These are phyloP conservation scores for Favolaschia claudopus DNA, from an alignment of 768 basidiomycete genomes.

Conservation along the genomic window DNA sequence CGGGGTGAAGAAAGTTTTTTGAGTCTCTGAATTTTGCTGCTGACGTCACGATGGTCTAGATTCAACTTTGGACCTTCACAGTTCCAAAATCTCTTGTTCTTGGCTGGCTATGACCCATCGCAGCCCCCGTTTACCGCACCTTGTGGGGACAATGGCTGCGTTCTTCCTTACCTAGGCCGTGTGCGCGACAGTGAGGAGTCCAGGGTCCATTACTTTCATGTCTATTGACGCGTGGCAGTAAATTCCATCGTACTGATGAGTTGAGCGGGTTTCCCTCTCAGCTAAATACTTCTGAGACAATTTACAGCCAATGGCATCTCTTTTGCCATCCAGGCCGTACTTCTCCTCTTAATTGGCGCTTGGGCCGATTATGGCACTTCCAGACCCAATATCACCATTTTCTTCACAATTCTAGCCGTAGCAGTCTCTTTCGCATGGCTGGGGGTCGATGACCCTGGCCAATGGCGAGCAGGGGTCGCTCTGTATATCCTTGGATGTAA, in stretches of 20 bases:
- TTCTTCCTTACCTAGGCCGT: constrained; percentile 69
- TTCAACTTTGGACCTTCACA: constrained; percentile 80
- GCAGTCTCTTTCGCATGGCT: constrained; percentile 82
- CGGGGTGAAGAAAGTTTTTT: constrained; percentile 49
- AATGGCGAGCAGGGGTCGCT: constrained; percentile 67
- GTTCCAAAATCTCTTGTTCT: constrained; percentile 75
- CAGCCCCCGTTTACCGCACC: constrained; percentile 58
- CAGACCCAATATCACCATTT: constrained; percentile 80
- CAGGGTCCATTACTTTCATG: background rate
- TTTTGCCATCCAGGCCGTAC: constrained; percentile 75
- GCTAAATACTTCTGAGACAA: background rate
- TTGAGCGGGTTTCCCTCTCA: background rate
- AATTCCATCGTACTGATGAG: constrained; percentile 80
- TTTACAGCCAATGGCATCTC: constrained; percentile 71
- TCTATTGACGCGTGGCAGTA: constrained; percentile 45
- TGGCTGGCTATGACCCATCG: constrained; percentile 77
- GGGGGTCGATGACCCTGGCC: constrained; percentile 68
- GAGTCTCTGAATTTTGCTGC: constrained; percentile 39
- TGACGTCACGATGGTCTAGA: background rate
- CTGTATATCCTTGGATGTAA: constrained; percentile 71
- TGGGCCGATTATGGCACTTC: constrained; percentile 80
- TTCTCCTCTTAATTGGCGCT: constrained; percentile 72
- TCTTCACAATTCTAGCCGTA: constrained; percentile 72
- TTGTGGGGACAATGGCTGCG: constrained; percentile 63
- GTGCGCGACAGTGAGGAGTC: constrained; percentile 61